phyloP scores from a whole-genome alignment of 192 early-diverging fungal species.

The Linnemannia exigua region DNA sequence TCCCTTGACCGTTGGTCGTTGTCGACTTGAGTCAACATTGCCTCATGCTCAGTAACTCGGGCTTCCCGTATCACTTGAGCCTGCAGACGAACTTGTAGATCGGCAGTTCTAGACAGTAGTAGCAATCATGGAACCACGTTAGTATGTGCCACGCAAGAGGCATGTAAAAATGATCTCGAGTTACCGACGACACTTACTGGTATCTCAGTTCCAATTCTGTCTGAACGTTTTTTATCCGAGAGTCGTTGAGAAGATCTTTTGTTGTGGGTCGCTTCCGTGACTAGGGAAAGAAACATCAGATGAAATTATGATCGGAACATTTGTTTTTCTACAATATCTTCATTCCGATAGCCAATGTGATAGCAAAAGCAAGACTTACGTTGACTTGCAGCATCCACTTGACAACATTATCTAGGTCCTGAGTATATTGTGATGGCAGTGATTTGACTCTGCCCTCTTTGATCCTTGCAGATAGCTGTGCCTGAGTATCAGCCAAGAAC shows the following conservation, averaged over 20 bases:
- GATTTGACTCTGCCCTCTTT: constrained; percentile 65
- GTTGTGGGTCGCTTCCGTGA: constrained; percentile 59
- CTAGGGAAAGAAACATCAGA: constrained; percentile 19
- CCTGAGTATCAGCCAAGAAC: constrained; percentile 76
- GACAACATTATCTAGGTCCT: constrained; percentile 60
- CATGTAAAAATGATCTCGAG: background rate
- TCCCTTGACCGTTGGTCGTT: constrained; percentile 23
- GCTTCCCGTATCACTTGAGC: constrained; percentile 4
- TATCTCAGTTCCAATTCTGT: constrained; percentile 16
- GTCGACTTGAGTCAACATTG: background rate
- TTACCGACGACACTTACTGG: constrained; percentile 2
- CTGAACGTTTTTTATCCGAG: constrained; percentile 35
- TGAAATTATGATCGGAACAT: background rate
- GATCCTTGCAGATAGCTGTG: constrained; percentile 70
- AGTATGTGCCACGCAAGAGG: too few relatives aligned
- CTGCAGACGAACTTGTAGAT: background rate
- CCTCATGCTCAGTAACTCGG: constrained; percentile 8
- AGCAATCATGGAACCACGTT: background rate
- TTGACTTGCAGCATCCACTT: constrained; percentile 70
- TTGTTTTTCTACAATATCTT: background rate
- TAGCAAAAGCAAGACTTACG: constrained; percentile 42
- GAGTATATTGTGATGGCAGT: constrained; percentile 64
- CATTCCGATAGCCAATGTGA: background rate
- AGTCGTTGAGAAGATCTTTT: constrained; percentile 49
- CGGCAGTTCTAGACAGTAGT: constrained; percentile 13